Evolutionary conservation across 108 stramenopile genomes (phyloP).

Genomic region (Pinguiococcus pyrenoidosus): DNA sequence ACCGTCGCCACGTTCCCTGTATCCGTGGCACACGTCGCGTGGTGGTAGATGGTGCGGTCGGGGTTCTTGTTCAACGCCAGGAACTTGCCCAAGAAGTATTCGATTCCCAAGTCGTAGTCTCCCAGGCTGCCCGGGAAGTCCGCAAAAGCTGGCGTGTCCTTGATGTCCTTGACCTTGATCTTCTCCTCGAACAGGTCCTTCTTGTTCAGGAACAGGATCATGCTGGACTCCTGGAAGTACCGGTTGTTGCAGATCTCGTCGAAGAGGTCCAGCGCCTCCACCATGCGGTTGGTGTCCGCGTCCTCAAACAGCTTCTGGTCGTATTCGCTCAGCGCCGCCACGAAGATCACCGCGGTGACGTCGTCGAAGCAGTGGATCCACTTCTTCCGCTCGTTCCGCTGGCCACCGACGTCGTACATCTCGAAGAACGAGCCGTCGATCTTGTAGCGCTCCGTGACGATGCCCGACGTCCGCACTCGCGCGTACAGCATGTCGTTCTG

Average conservation of each 20-base stretch:
- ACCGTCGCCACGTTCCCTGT: conserved; percentile 41
- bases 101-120: conserved; percentile 28
- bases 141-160: conserved; percentile 18
- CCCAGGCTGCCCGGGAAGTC: conserved; percentile 22
- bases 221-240: conserved; percentile 76
- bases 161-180: conserved; percentile 43
- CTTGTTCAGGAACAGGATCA: conserved; percentile 94
- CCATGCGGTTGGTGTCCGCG: conserved; percentile 36
- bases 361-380: conserved; percentile 52
- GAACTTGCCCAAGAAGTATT: conserved; percentile 31
- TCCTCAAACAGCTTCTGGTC: conserved; percentile 56
- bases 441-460: conserved; percentile 38
- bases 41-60: conserved; percentile 34
- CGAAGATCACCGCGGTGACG: conserved; percentile 60
- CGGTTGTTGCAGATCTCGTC: conserved; percentile 78
- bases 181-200: conserved; percentile 94
- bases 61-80: conserved; percentile 15
- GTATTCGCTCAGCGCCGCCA: conserved; percentile 55
- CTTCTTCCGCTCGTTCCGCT: conserved; percentile 48
- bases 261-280: conserved; percentile 48
- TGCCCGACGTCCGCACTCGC: conserved; percentile 41
- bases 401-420: conserved; percentile 51
- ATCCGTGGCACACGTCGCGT: conserved; percentile 49
- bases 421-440: conserved; percentile 40
- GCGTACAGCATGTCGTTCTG: conserved; percentile 42